Percentiles rank a stretch among this genome's conserved stretches.
These are phyloP conservation scores for Psilocybe tampanensis DNA, from an alignment of 768 basidiomycete genomes.

Conservation along the genomic window DNA sequence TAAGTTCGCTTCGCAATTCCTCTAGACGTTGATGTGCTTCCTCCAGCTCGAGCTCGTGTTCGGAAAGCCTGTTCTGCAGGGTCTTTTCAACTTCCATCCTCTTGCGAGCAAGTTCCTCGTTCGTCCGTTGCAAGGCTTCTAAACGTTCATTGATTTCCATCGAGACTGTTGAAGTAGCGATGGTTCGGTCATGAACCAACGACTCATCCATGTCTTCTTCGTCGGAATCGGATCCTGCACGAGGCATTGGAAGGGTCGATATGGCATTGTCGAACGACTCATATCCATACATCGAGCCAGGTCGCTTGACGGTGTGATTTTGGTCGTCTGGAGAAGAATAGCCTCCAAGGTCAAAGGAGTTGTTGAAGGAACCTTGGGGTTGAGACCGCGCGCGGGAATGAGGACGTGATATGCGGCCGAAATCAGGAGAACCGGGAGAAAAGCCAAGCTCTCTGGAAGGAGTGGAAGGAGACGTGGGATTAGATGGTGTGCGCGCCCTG, in stretches of 20 bases:
- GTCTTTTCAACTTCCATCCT: constrained; percentile 74
- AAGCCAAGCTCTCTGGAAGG: constrained; percentile 23
- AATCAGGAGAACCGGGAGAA: constrained; percentile 23
- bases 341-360: constrained; percentile 34
- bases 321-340: constrained; percentile 42
- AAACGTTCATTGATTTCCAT: constrained; percentile 73
- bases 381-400: constrained; percentile 65
- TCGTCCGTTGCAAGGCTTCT: constrained; percentile 72
- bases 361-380: constrained; percentile 33
- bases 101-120: constrained; percentile 75
- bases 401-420: constrained; percentile 50
- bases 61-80: constrained; percentile 63
- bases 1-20: constrained; percentile 76
- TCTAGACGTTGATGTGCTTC: constrained; percentile 79
- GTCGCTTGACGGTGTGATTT: constrained; percentile 18
- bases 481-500: constrained; percentile 70
- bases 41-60: constrained; percentile 84
- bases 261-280: constrained; percentile 46
- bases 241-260: constrained; percentile 62
- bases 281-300: constrained; percentile 22
- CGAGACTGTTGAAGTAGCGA: constrained; percentile 64
- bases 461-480: constrained; percentile 59
- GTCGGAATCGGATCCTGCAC: constrained; percentile 51
- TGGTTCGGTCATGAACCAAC: constrained; percentile 61
- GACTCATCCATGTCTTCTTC: constrained; percentile 57